Conservation (phyloP, 768 basidiomycete species). For the Tulasnella sp. region DNA sequence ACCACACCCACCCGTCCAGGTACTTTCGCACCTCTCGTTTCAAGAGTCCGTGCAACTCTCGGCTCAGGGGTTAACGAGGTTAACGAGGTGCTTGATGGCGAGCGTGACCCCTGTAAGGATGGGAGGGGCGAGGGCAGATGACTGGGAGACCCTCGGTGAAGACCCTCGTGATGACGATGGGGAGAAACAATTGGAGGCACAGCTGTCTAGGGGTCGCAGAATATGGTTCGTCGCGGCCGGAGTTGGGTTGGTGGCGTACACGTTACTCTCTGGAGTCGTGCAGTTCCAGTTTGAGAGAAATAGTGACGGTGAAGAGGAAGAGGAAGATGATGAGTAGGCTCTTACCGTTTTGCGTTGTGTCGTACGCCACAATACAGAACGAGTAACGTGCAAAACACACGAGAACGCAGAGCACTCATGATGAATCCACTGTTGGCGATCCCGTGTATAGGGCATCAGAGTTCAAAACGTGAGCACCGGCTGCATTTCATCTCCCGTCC, state of each 20-base stretch:
- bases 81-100: neutral
- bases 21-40: neutral
- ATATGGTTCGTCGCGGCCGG: conserved; percentile 6
- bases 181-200: neutral
- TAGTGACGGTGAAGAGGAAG: neutral
- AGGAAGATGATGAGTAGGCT: neutral
- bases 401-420: no score
- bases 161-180: neutral
- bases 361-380: no score
- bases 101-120: neutral
- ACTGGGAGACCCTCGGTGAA: neutral
- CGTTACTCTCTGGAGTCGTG: neutral
- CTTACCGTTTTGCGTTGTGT: no score
- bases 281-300: neutral
- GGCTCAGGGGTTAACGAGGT: neutral
- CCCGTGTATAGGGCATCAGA: no score
- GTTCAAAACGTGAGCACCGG: no score
- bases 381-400: no score
- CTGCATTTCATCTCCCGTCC: no score
- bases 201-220: conserved; percentile 1
- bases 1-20: conserved; percentile 5
- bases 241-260: conserved; percentile 1
- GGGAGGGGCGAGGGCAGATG: neutral
- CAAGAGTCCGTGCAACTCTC: neutral
- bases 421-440: no score